Base-by-base conservation (phyloP, 306 rosid species). In the Ceratonia siliqua region DNA sequence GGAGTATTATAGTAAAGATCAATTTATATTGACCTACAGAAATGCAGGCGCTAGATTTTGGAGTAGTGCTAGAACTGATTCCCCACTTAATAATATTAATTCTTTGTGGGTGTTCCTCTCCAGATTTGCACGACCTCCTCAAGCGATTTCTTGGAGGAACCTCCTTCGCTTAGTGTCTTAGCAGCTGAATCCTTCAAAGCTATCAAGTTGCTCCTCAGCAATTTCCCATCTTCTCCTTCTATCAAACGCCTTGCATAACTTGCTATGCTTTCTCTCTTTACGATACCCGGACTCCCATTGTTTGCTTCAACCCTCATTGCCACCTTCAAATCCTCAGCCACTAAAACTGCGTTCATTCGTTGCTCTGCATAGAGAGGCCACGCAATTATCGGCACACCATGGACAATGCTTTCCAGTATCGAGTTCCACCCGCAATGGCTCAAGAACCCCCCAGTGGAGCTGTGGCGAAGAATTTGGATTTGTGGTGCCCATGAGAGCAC, bases 371-470 rank as follows among this genome's bases (percentile, higher is more conserved):
- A 92, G 0, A 92, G 87, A 0, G 98, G 98, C 98, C 98, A 92
- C 0, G 87, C 92, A 21, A 92, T 52, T 0, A 90, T 48, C 0
- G 98, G 96, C n/a, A 92, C 83, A 3, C 96, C 98, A 17, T 68
- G 78, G 0, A 78, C 89, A 6, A 89, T 85, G 1, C 91, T 86
- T 64, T 92, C 98, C 0, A 90, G 81, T 0, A 81, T 12, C 0
- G 98, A 92, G 49, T 92, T 93, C 98, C 98, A 93, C 0, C 98
- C 98, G 5, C 98, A 93, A 9, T 93, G 98, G 9, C 82, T 89
- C 0, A 93, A 35, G 77, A 93, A 91, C 35, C 89, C 98, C 0
- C 90, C 98, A 0, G 88, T 89, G 0, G 98, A 84, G 0, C 73
- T 73, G 17, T 93, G 98, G n/a, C 81, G 71, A 3, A 93, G 49